Percentiles rank a stretch among this genome's conserved stretches.
phyloP scores from a whole-genome alignment of 345 rosid genomes.

The Eucalyptus polyanthemos region DNA sequence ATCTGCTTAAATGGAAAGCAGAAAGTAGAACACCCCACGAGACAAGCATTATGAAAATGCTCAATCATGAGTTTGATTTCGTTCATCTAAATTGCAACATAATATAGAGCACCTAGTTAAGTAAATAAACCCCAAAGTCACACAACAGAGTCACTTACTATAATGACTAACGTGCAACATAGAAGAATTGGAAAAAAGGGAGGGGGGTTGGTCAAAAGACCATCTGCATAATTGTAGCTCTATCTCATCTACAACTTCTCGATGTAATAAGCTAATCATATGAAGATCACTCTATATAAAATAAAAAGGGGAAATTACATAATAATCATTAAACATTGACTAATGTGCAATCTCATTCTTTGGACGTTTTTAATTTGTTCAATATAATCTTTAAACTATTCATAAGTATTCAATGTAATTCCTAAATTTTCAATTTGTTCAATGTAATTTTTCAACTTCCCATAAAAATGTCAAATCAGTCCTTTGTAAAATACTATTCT shows the following conservation, averaged over 20 bases:
- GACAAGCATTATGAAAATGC: background rate
- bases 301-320: background rate
- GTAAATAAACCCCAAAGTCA: background rate
- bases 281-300: background rate
- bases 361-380: background rate
- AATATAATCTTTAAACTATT: background rate
- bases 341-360: background rate
- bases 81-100: background rate
- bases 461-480: no score
- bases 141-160: background rate
- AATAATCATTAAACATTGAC: background rate
- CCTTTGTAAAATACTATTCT: background rate
- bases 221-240: background rate
- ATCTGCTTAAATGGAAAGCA: background rate
- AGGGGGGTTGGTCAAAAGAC: fast-evolving
- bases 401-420: background rate
- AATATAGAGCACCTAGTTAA: background rate
- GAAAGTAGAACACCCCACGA: background rate
- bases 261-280: background rate
- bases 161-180: background rate
- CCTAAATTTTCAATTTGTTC: background rate
- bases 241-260: background rate
- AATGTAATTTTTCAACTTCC: background rate
- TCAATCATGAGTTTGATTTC: background rate
- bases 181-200: background rate